phyloP scores from a whole-genome alignment of 441 rosid genomes.

The Erysimum pusillum region DNA sequence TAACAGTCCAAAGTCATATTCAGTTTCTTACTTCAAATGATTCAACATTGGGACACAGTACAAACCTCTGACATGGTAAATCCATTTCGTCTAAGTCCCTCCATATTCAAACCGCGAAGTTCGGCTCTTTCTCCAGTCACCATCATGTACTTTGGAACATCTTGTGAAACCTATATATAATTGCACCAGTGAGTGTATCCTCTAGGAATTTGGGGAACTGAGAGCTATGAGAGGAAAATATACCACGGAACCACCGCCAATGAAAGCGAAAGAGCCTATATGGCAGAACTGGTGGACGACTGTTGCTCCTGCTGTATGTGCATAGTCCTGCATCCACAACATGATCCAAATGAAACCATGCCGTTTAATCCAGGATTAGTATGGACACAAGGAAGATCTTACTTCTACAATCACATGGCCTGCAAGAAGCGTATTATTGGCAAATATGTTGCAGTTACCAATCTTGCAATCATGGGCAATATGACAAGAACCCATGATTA shows the following conservation, averaged over 20 bases:
- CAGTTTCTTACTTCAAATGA: slow-evolving; percentile 21
- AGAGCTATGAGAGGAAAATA: slow-evolving; percentile 38
- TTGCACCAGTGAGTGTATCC: slow-evolving; percentile 1
- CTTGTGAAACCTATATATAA: slow-evolving; percentile 81
- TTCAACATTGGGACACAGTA: slow-evolving; percentile 27
- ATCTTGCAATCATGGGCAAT: slow-evolving; percentile 96
- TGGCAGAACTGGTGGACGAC: slow-evolving; percentile 92
- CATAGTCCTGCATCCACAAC: slow-evolving; percentile 65
- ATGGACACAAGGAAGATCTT: slow-evolving; percentile 41
- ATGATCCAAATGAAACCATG: slow-evolving; percentile 39
- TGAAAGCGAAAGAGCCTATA: slow-evolving; percentile 80
- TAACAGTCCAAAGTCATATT: slow-evolving; percentile 15
- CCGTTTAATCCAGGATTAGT: slow-evolving; percentile 12
- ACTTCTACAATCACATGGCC: slow-evolving; percentile 93
- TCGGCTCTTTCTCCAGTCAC: slow-evolving; percentile 93
- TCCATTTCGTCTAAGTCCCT: slow-evolving; percentile 87
- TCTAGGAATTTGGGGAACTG: not conserved
- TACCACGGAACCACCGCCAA: slow-evolving; percentile 98
- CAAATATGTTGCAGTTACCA: slow-evolving; percentile 87
- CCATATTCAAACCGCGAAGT: slow-evolving; percentile 89
- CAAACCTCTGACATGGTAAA: slow-evolving; percentile 73
- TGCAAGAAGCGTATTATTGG: slow-evolving; percentile 88
- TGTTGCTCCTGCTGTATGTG: slow-evolving; percentile 85
- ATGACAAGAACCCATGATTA: slow-evolving; percentile 97
- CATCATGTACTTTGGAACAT: slow-evolving; percentile 91